Conservation (phyloP, 495 filamentous ascomycete genomes). For the Lasiosphaeria miniovina region DNA sequence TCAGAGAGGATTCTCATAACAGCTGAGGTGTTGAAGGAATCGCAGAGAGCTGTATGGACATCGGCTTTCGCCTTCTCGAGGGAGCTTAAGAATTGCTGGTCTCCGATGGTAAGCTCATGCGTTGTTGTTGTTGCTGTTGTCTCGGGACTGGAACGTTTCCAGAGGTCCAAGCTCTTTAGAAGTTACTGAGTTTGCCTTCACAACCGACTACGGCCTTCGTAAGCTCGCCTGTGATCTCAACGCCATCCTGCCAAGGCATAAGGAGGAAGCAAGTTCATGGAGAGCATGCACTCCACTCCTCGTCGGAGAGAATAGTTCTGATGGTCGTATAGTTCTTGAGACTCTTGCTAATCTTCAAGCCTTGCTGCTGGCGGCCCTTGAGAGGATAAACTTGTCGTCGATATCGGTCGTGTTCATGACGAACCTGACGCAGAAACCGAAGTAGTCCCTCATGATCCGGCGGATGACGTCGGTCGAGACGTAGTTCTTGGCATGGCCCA, state of each 20-base stretch:
- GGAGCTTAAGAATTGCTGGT: slow-evolving; percentile 24
- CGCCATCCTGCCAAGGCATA: slow-evolving; percentile 67
- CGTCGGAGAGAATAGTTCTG: slow-evolving; percentile 54
- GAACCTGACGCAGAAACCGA: slow-evolving; percentile 69
- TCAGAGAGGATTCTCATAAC: slow-evolving; percentile 64
- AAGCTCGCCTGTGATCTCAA: slow-evolving; percentile 72
- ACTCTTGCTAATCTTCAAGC: slow-evolving; percentile 76
- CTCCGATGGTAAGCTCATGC: slow-evolving; percentile 16
- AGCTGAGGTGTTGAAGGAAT: slow-evolving; percentile 71
- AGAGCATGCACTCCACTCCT: slow-evolving; percentile 59
- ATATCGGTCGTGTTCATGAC: slow-evolving; percentile 84
- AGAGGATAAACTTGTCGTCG: slow-evolving; percentile 85
- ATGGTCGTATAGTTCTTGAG: slow-evolving; percentile 83
- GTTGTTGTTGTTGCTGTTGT: slow-evolving; percentile 1
- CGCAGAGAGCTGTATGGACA: slow-evolving; percentile 59
- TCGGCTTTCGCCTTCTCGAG: slow-evolving; percentile 54
- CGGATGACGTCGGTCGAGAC: slow-evolving; percentile 78
- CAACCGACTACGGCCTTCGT: slow-evolving; percentile 59
- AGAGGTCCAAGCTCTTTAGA: slow-evolving; percentile 51
- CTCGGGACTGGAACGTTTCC: slow-evolving; percentile 18
- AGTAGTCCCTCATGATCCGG: slow-evolving; percentile 73
- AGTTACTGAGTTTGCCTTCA: slow-evolving; percentile 72
- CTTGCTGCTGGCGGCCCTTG: slow-evolving; percentile 66
- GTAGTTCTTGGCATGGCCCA: slow-evolving; percentile 78
- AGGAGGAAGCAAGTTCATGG: slow-evolving; percentile 72